These are phyloP conservation scores for Xylaria sp. DNA, from an alignment of 2,329 filamentous ascomycete genomes.

Conservation along the genomic window DNA sequence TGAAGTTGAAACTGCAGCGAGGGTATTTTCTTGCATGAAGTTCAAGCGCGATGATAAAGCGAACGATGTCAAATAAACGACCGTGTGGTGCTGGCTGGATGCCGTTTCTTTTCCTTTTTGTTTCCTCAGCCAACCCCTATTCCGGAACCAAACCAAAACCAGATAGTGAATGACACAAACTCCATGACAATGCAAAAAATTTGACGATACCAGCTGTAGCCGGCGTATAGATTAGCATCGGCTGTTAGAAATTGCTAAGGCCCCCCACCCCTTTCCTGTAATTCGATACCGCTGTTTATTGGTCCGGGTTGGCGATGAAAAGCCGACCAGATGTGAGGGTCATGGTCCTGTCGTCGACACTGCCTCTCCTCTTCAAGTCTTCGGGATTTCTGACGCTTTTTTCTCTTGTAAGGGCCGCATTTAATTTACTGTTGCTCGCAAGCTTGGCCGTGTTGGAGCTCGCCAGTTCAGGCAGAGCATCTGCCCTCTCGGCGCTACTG, in stretches of 20 bases:
- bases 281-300: conserved; percentile 34
- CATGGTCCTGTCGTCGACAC: conserved; percentile 83
- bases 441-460: conserved; percentile 58
- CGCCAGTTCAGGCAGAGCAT: conserved; percentile 67
- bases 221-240: conserved; percentile 31
- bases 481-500: conserved; percentile 70
- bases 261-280: neutral
- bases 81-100: conserved; percentile 42
- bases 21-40: conserved; percentile 47
- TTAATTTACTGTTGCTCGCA: conserved; percentile 68
- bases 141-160: conserved; percentile 35
- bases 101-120: conserved; percentile 38
- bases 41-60: conserved; percentile 31
- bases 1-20: conserved; percentile 44
- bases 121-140: conserved; percentile 36
- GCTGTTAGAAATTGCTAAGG: conserved; percentile 24
- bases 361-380: conserved; percentile 79
- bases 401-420: conserved; percentile 69
- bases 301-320: conserved; percentile 88
- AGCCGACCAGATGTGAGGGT: conserved; percentile 79
- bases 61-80: conserved; percentile 42
- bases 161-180: conserved; percentile 39
- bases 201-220: conserved; percentile 30
- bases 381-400: conserved; percentile 75
- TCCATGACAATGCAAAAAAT: conserved; percentile 46